These are phyloP conservation scores for Clavariopsis aquatica DNA, from an alignment of 495 filamentous ascomycete genomes.

Conservation along the genomic window DNA sequence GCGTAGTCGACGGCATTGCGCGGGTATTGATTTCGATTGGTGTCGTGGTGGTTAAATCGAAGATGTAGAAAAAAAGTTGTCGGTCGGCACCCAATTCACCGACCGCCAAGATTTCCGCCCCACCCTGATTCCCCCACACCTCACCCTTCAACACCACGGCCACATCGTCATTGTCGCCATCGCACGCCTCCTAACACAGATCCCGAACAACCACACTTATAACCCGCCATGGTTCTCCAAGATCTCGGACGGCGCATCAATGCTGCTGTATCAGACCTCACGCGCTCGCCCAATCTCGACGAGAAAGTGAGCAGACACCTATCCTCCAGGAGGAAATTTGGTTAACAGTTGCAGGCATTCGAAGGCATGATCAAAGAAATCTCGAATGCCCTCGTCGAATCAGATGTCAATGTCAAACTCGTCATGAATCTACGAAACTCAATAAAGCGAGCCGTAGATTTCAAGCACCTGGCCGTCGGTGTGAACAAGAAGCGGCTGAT, in stretches of 20 bases:
- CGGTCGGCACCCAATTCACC: slow-evolving; percentile 8
- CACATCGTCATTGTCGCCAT: slow-evolving; percentile 7
- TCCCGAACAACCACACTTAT: background rate
- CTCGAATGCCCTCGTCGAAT: slow-evolving; percentile 86
- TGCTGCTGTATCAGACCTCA: slow-evolving; percentile 90
- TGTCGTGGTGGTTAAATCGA: slow-evolving; percentile 4
- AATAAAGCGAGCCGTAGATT: slow-evolving; percentile 86
- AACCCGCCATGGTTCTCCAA: slow-evolving; percentile 83
- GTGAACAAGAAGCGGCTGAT: slow-evolving; percentile 98
- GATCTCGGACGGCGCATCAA: slow-evolving; percentile 98
- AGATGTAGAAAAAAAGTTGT: slow-evolving; percentile 10
- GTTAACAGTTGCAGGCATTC: slow-evolving; percentile 67
- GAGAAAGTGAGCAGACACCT: slow-evolving; percentile 72
- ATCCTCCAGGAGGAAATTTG: background rate
- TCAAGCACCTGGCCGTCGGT: slow-evolving; percentile 81
- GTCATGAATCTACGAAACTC: slow-evolving; percentile 90
- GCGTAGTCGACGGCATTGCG: slow-evolving; percentile 36
- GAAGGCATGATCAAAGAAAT: slow-evolving; percentile 98
- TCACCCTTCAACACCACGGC: background rate
- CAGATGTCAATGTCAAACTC: slow-evolving; percentile 96
- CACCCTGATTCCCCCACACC: slow-evolving; percentile 13
- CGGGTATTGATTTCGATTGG: background rate
- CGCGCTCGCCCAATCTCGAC: slow-evolving; percentile 85
- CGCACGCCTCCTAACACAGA: background rate
- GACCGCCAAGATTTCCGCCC: slow-evolving; percentile 25